These are phyloP conservation scores for Neovahlkampfia damariscottae DNA, from an alignment of 78 protist genomes.

Conservation along the genomic window DNA sequence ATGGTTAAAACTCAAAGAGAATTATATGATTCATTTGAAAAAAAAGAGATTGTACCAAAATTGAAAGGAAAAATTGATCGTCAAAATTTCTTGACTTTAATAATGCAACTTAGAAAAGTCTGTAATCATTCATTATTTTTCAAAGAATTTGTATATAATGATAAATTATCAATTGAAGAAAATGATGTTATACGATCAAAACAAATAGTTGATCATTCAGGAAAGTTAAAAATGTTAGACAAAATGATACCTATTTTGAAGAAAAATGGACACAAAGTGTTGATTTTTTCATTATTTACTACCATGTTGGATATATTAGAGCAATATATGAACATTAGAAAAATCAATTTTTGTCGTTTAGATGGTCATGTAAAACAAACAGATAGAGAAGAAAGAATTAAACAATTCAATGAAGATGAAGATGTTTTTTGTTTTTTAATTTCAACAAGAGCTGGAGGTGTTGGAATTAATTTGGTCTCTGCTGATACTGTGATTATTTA, in stretches of 20 bases:
- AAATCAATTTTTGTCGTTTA: conserved; percentile 20
- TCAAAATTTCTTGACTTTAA: not conserved
- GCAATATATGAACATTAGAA: not conserved
- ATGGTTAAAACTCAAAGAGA: not conserved
- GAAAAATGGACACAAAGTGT: conserved; percentile 32
- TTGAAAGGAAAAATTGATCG: not conserved
- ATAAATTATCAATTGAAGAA: not conserved
- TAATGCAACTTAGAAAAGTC: conserved; percentile 34
- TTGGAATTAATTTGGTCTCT: conserved; percentile 64
- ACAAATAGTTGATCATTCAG: not conserved
- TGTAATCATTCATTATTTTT: conserved; percentile 47
- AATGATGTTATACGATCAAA: not conserved
- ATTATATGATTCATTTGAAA: not conserved
- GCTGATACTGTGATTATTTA: conserved; percentile 68
- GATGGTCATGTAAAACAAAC: conserved; percentile 25
- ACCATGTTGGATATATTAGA: conserved; percentile 28
- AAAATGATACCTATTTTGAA: not conserved
- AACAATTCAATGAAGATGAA: conserved; percentile 24
- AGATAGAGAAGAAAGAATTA: conserved; percentile 14
- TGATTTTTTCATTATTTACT: conserved; percentile 35
- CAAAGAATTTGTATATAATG: not conserved
- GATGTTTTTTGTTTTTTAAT: conserved; percentile 33
- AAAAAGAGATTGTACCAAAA: conserved; percentile 18
- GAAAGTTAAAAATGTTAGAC: conserved; percentile 24
- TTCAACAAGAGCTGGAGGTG: conserved; percentile 52